A percentile compares a stretch with the other conserved stretches of the same genome.
phyloP scores from a whole-genome alignment of 805 yeast genomes.

The Nakazawaea ambrosiae region DNA sequence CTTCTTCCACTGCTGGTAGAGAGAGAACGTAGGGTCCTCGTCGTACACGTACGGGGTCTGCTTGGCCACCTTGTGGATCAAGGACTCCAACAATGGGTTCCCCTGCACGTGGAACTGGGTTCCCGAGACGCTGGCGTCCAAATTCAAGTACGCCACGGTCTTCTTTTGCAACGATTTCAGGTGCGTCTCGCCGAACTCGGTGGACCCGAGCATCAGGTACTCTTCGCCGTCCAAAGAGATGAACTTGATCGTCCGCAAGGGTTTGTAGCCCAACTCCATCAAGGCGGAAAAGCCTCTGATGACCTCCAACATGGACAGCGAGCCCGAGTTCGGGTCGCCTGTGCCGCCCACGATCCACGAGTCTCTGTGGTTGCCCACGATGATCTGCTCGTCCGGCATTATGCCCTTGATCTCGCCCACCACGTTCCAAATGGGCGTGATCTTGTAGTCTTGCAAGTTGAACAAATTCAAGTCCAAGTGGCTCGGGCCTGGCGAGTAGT shows the following conservation, averaged over 20 bases:
- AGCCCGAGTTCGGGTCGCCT: conserved; percentile 45
- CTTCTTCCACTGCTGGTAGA: conserved; percentile 42
- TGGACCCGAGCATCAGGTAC: conserved; percentile 47
- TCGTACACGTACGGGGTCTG: conserved; percentile 35
- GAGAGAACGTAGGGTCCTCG: conserved; percentile 27
- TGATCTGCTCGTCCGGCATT: conserved; percentile 41
- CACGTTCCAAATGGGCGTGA: conserved; percentile 40
- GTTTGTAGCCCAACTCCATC: conserved; percentile 36
- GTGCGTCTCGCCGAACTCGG: conserved; percentile 48
- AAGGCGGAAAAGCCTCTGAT: conserved; percentile 43
- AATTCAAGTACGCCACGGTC: conserved; percentile 43
- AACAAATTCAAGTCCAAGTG: conserved; percentile 27
- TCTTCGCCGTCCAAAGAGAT: conserved; percentile 38
- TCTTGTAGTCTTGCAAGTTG: conserved; percentile 33
- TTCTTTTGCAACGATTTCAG: conserved; percentile 30
- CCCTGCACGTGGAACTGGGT: conserved; percentile 37
- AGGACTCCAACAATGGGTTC: conserved; percentile 48
- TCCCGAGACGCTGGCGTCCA: conserved; percentile 50
- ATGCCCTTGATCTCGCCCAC: conserved; percentile 52
- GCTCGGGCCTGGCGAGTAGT: conserved; percentile 43
- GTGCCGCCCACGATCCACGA: conserved; percentile 42
- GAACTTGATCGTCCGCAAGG: conserved; percentile 31
- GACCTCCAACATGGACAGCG: conserved; percentile 42
- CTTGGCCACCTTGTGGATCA: conserved; percentile 38
- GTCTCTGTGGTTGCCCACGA: conserved; percentile 53